Base-by-base conservation (phyloP, 2,329 filamentous ascomycete species). In the Xylaria sp. region DNA sequence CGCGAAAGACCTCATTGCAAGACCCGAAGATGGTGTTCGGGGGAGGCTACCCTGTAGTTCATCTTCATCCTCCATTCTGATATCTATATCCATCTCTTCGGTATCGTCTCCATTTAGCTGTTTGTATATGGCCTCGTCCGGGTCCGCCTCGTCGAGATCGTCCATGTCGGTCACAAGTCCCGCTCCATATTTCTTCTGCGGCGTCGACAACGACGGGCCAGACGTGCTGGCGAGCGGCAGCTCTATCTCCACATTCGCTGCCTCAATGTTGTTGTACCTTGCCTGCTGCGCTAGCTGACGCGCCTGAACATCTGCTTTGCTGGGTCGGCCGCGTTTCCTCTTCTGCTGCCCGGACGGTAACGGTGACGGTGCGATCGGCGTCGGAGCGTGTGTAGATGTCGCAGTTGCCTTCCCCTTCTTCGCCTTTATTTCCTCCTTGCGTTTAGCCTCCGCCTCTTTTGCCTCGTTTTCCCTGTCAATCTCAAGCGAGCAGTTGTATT, bases 401-500 rank as follows among this genome's bases (percentile, higher is more conserved):
- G 29, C 48, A 13, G 48, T 21, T 8, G 43, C 45, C 6, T 40
- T 20, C 19, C 41, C 8, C 37, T 41, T 44, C 41, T 64, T 53
- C 41, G 64, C 64, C 16, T 54, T 52, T 50, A 62, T 46, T 26
- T 62, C 52, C 44, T 45, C 46, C 51, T 51, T 61, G 42, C 49
- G 50, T 42, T 50, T 61, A 8, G 54, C 63, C 24, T 60, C 64
- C 6, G 53, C 60, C 37, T 69, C 65, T 29, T 66, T 48, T 20
- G 62, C 66, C 18, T 64, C 63, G 17, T 52, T 55, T 24, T 72
- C 70, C 38, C 76, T 71, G n/a, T 79, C 76, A 18, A 74, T 67
- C 51, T 75, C 71, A 19, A 77, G 69, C 45, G 76, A 74, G 13
- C 74, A 69, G 2, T 71, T 65, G 48, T 75, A 78, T 57, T 86